A percentile compares a stretch with the other conserved stretches of the same genome.
phyloP scores from a whole-genome alignment of 805 yeast genomes.

The Spathaspora girioi region DNA sequence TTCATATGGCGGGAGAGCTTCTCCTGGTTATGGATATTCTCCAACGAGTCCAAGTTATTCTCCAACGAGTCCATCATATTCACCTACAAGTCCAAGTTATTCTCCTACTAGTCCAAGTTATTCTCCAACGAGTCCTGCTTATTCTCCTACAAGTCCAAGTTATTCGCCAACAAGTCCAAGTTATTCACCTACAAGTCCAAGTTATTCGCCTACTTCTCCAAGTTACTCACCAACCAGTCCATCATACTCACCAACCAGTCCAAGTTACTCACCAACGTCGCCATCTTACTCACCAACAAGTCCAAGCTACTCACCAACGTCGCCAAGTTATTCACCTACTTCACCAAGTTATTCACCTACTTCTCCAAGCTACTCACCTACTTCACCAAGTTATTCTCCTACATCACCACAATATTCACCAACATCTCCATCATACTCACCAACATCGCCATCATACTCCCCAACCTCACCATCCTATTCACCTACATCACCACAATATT shows the following conservation, averaged over 20 bases:
- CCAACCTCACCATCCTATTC: constrained; percentile 79
- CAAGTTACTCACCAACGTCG: constrained; percentile 66
- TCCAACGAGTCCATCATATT: constrained; percentile 67
- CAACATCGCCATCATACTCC: constrained; percentile 69
- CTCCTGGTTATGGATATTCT: constrained; percentile 63
- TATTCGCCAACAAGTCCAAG: constrained; percentile 78
- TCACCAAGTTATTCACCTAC: constrained; percentile 77
- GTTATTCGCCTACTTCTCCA: constrained; percentile 72
- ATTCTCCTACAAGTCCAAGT: constrained; percentile 75
- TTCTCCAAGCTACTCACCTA: constrained; percentile 64
- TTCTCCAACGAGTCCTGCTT: constrained; percentile 66
- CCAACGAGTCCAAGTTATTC: constrained; percentile 65
- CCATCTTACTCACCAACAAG: constrained; percentile 56
- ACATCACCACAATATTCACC: constrained; percentile 63
- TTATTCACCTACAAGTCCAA: constrained; percentile 62
- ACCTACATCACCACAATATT: constrained; percentile 47
- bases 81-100: constrained; percentile 45
- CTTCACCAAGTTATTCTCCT: constrained; percentile 63
- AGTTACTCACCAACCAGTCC: constrained; percentile 49
- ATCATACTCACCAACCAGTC: constrained; percentile 71
- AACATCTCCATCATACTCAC: constrained; percentile 71
- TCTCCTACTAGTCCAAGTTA: constrained; percentile 77
- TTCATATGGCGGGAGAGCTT: constrained; percentile 46
- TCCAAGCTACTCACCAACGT: constrained; percentile 60
- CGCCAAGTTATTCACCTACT: constrained; percentile 76